Conservation (phyloP, 2,329 filamentous ascomycete genomes). For the Colletotrichum sublineola region DNA sequence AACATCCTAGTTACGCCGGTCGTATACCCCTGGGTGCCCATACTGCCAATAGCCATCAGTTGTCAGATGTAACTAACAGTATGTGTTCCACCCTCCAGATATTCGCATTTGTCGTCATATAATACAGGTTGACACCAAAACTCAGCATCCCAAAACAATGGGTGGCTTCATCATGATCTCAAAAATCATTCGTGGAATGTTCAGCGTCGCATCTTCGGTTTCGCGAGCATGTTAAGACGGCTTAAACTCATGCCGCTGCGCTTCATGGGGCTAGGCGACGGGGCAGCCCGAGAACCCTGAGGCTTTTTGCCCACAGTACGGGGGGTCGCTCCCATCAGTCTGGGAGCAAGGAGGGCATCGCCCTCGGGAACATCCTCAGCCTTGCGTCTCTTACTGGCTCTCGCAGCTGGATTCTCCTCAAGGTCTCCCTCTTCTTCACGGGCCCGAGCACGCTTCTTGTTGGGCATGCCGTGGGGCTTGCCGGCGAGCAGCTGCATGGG, state of each 20-base stretch:
- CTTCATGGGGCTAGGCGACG: conserved; percentile 61
- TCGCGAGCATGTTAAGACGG: conserved; percentile 72
- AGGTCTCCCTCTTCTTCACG: conserved; percentile 69
- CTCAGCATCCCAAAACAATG: neutral
- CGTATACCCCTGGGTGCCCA: conserved; percentile 11
- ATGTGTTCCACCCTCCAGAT: neutral
- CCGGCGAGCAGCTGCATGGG: conserved; percentile 57
- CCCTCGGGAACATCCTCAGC: conserved; percentile 63
- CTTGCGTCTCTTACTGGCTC: conserved; percentile 71
- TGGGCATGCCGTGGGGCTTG: conserved; percentile 72
- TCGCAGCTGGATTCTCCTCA: conserved; percentile 68
- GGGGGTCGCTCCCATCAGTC: conserved; percentile 56
- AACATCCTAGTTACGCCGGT: conserved; percentile 33
- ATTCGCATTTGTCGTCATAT: conserved; percentile 30
- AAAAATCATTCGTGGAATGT: neutral
- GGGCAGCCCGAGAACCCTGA: conserved; percentile 45
- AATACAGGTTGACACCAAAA: conserved; percentile 24
- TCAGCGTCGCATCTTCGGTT: conserved; percentile 69
- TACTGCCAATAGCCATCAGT: neutral
- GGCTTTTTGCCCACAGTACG: conserved; percentile 53
- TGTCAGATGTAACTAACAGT: neutral
- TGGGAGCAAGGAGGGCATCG: conserved; percentile 65
- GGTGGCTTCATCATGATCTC: neutral
- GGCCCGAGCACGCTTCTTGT: conserved; percentile 75
- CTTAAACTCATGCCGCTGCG: conserved; percentile 66